A percentile compares a stretch with the other conserved stretches of the same genome.
Evolutionary conservation across 2,329 filamentous ascomycete species (phyloP).

Genomic region (Penicillium corylophilum): DNA sequence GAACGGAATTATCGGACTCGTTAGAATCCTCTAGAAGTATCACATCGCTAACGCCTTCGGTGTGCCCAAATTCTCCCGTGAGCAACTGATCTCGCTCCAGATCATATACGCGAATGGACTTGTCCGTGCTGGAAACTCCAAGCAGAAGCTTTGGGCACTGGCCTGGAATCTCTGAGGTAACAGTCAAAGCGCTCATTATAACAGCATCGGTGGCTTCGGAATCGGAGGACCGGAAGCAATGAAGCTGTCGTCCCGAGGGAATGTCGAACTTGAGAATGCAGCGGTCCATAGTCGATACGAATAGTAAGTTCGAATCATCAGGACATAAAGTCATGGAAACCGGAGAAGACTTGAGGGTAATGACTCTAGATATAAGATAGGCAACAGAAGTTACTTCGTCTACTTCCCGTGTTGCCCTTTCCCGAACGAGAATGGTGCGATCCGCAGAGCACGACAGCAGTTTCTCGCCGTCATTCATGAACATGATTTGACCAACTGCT

Average conservation of each 20-base stretch:
- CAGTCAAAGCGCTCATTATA: slow-evolving; percentile 74
- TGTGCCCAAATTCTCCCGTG: slow-evolving; percentile 91
- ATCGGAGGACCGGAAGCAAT: slow-evolving; percentile 80
- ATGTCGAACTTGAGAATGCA: slow-evolving; percentile 62
- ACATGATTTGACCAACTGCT: slow-evolving; percentile 74
- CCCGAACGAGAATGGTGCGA: slow-evolving; percentile 79
- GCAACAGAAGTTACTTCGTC: slow-evolving; percentile 61
- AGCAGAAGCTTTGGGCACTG: slow-evolving; percentile 67
- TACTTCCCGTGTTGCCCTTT: slow-evolving; percentile 67
- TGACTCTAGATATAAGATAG: slow-evolving; percentile 72
- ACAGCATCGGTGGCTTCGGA: slow-evolving; percentile 77
- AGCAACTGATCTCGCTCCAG: slow-evolving; percentile 72
- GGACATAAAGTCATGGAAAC: slow-evolving; percentile 74
- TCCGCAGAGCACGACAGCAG: slow-evolving; percentile 87
- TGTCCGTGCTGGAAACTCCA: slow-evolving; percentile 91
- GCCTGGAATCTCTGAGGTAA: slow-evolving; percentile 54
- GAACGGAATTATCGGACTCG: slow-evolving; percentile 45
- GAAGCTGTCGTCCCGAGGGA: slow-evolving; percentile 65
- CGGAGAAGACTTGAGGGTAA: slow-evolving; percentile 82
- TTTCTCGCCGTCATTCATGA: slow-evolving; percentile 67
- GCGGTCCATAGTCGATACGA: slow-evolving; percentile 63
- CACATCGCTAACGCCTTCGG: slow-evolving; percentile 86
- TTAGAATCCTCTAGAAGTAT: slow-evolving; percentile 59
- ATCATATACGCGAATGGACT: slow-evolving; percentile 90
- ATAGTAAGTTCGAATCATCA: slow-evolving; percentile 56